Evolutionary conservation across 495 filamentous ascomycete species (phyloP).

Genomic region (Penicillium silybi): DNA sequence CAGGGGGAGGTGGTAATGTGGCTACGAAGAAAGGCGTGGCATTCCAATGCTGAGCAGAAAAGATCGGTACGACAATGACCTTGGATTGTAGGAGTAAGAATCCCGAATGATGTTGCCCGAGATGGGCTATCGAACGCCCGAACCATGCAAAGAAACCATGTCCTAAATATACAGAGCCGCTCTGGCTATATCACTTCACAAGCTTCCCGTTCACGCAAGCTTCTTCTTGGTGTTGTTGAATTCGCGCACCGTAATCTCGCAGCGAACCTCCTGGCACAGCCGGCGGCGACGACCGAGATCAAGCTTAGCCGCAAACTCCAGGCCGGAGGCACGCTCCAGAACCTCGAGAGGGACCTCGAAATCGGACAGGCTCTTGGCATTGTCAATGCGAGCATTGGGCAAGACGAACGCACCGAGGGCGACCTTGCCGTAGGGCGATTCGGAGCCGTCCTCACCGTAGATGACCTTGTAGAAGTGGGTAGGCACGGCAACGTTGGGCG

Average conservation of each 20-base stretch:
- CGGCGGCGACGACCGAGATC: conserved; percentile 67
- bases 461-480: conserved; percentile 99
- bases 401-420: conserved; percentile 92
- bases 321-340: conserved; percentile 83
- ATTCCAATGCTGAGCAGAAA: conserved; percentile 66
- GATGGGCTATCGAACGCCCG: conserved; percentile 16
- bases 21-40: conserved; percentile 76
- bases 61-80: neutral
- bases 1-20: conserved; percentile 75
- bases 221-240: conserved; percentile 50
- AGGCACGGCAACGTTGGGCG: conserved; percentile 91
- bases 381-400: conserved; percentile 87
- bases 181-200: neutral
- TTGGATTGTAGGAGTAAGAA: conserved; percentile 3
- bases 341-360: conserved; percentile 94
- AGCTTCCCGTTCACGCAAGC: conserved; percentile 4
- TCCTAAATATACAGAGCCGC: conserved; percentile 24
- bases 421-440: conserved; percentile 59
- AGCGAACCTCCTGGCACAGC: conserved; percentile 81
- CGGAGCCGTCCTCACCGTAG: conserved; percentile 79
- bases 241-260: conserved; percentile 75
- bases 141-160: conserved; percentile 22
- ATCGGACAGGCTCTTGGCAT: conserved; percentile 75
- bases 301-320: conserved; percentile 84
- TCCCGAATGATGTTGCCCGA: conserved; percentile 13